Evolutionary conservation across 1,139 yeast genomes (phyloP).

Genomic region (Pichia sp.): DNA sequence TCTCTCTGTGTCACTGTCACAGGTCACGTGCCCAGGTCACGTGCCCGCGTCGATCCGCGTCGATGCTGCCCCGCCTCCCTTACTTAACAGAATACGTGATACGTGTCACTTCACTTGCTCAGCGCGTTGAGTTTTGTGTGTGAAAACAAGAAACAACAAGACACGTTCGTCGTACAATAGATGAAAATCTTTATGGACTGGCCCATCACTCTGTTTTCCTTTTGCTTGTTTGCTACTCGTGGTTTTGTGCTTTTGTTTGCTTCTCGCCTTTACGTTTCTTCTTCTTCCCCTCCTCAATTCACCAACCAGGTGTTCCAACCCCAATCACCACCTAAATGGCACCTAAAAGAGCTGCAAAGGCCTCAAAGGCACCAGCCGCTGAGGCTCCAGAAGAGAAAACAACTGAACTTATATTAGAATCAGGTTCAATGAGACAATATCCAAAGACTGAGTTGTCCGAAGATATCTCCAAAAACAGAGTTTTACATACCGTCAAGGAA

Average conservation of each 20-base stretch:
- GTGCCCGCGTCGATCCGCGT: neutral
- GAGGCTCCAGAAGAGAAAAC: conserved; percentile 22
- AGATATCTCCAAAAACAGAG: conserved; percentile 37
- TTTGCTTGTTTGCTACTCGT: too few relatives aligned
- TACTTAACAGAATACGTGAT: too few relatives aligned
- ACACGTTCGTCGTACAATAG: too few relatives aligned
- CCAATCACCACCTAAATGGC: conserved; percentile 22
- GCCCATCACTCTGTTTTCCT: too few relatives aligned
- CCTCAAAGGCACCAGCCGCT: conserved; percentile 9
- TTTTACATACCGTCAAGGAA: conserved; percentile 36
- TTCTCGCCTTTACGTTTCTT: neutral
- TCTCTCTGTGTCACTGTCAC: too few relatives aligned
- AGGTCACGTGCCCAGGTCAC: too few relatives aligned
- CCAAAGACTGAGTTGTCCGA: conserved; percentile 45
- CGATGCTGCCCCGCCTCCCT: too few relatives aligned
- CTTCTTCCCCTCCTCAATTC: conserved; percentile 1
- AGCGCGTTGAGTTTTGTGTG: too few relatives aligned
- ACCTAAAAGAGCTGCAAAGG: conserved; percentile 23
- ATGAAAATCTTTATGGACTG: too few relatives aligned
- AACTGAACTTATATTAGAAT: conserved; percentile 36
- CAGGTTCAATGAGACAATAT: conserved; percentile 40
- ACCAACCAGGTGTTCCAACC: neutral
- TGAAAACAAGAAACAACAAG: too few relatives aligned
- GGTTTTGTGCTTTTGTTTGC: too few relatives aligned
- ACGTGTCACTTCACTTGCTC: too few relatives aligned